A percentile compares a stretch with the other conserved stretches of the same genome.
Evolutionary conservation across 2,329 filamentous ascomycete genomes (phyloP).

Genomic region (Curvularia sp.): DNA sequence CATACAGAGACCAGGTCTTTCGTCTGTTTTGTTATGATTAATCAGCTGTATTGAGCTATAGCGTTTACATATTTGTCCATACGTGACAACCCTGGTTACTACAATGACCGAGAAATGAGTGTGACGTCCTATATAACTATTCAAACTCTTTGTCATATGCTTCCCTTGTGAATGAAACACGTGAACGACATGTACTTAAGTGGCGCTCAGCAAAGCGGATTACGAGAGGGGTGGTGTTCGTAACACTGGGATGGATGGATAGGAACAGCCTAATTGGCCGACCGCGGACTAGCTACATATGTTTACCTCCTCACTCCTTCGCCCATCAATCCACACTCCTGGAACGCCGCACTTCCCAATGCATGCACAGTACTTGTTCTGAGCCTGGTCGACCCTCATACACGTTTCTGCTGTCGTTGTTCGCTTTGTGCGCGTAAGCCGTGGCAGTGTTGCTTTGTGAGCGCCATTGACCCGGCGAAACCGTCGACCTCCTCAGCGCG

Average conservation of each 20-base stretch:
- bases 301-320: slow-evolving; percentile 45
- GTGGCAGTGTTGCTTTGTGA: slow-evolving; percentile 44
- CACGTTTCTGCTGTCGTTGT: slow-evolving; percentile 22
- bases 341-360: slow-evolving; percentile 33
- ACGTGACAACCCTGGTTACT: neutral
- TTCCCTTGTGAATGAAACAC: neutral
- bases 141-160: neutral
- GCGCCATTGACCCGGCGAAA: slow-evolving; percentile 32
- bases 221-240: slow-evolving; percentile 44
- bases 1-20: neutral
- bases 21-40: slow-evolving; percentile 11
- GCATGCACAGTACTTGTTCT: slow-evolving; percentile 35
- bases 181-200: neutral
- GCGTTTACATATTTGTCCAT: slow-evolving; percentile 6
- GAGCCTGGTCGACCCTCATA: slow-evolving; percentile 23
- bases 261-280: slow-evolving; percentile 47
- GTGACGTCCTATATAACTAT: neutral
- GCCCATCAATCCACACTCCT: slow-evolving; percentile 35
- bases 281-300: slow-evolving; percentile 44
- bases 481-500: slow-evolving; percentile 41
- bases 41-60: slow-evolving; percentile 10
- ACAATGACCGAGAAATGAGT: neutral
- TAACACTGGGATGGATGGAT: slow-evolving; percentile 39
- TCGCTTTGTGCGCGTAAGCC: slow-evolving; percentile 37
- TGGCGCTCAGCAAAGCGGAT: slow-evolving; percentile 23